Evolutionary conservation across 1,139 yeast genomes (phyloP), one percentile per base, ranked within the genome.

Genomic region (Geotrichum klebahnii): DNA sequence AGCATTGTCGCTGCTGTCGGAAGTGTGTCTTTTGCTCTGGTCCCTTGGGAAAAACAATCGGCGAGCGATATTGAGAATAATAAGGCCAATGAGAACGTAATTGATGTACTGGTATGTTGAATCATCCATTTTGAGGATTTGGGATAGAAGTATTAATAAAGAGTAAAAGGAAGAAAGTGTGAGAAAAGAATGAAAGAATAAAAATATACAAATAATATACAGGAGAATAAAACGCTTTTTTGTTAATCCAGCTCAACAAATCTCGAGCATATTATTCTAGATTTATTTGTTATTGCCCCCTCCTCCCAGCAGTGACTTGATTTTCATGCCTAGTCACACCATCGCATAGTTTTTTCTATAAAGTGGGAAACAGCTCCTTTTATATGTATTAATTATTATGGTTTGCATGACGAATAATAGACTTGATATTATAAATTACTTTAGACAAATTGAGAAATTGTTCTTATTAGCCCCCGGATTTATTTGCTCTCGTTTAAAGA

Each of bases 1-100:
- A 1, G 88, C 80, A 43, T 76, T 78, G 20, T 32, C 26, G 24
- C 17, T 31, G 81, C 80, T 33, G 29, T 22, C 39, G 31, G 19
- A 28, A 17, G 19, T n/a, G 35, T 34, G 34, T n/a, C 33, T 14
- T n/a, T 28, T 23, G 5, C 28, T 31, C 8, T 6, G 4, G 46
- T 32, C 28, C 12, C 31, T 26, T 3, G 53, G 29, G 32, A 53
- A 48, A 29, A 55, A 50, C 9, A 55, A 48, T 19, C 55, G 52
- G 12, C 55, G 44, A 19, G 40, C 51, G 19, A 55, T 31, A 23
- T 50, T 35, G 17, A 54, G 46, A 5, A 51, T 41, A 12, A 47
- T 52, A 17, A 53, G 33, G 4, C 32, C 52, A 16, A 41, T 46
- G 31, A 55, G 47, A 22, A 44, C 19, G 23, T 41, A 49, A 41